Base-by-base conservation (phyloP, 1,284 basidiomycete species). In the Ganoderma lucidum region DNA sequence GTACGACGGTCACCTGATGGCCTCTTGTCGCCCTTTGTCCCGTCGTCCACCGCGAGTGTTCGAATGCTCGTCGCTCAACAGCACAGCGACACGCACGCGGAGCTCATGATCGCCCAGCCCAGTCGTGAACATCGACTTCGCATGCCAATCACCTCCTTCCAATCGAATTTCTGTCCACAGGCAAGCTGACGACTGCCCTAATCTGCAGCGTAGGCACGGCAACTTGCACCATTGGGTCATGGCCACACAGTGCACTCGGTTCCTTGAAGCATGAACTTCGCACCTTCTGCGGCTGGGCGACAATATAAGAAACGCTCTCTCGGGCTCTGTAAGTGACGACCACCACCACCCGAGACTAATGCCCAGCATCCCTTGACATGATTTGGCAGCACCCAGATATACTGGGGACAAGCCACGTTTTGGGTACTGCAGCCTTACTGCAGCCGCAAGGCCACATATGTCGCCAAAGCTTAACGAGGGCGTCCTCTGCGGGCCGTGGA, bases 1-100 rank as follows among this genome's bases (percentile, higher is more conserved):
- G 62, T 69, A 69, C 69, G 60, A 71, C 65, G 61, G 72, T 73
- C 68, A 70, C 66, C 68, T 68, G 72, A 71, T 73, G 72, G 66
- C 55, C 45, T 23, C 39, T 70, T 64, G 48, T 51, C 58, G 61
- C 51, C 59, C 41, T 66, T 64, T 30, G 55, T 64, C 67, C 23
- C 63, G 63, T 70, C 51, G 59, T 35, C 39, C 66, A 58, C 44
- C 51, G 62, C 66, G 55, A 59, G 55, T 62, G 58, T 45, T 63
- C 56, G 55, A 39, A 61, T 56, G 58, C 42, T 63, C 59, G 44
- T 48, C 44, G n/a, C 55, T n/a, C 61, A 58, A 45, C 62, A 28
- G 41, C 45, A 68, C 63, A 32, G 58, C 56, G 51, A 51, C 53
- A 32, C n/a, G 8, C 66, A 67, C 62, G 61, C 44, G 66, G 62